Conservation (phyloP, 176 grass and related monocot genomes). For the Alopecurus myosuroides region DNA sequence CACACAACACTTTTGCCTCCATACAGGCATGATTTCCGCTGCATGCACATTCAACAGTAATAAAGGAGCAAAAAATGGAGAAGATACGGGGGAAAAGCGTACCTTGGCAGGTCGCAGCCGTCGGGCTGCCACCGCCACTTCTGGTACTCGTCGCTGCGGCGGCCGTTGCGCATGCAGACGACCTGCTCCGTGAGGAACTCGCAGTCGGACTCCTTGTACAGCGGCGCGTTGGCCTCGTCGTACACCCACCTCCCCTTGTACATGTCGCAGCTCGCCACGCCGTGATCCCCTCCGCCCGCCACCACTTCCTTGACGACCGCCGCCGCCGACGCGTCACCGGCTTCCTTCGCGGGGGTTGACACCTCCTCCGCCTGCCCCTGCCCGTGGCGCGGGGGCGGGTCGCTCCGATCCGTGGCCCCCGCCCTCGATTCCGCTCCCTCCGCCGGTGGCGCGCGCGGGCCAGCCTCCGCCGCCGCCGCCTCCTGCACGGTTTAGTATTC, state of each 20-base stretch:
- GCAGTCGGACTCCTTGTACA: conserved; percentile 80
- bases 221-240: conserved; percentile 62
- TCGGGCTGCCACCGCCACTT: conserved; percentile 93
- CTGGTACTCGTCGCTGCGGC: conserved; percentile 75
- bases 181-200: conserved; percentile 98
- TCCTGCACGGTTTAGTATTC: too few relatives aligned
- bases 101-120: conserved; percentile 73
- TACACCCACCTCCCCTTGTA: too few relatives aligned
- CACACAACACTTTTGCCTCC: too few relatives aligned
- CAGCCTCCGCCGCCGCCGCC: too few relatives aligned
- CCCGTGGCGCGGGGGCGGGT: not conserved
- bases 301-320: not conserved
- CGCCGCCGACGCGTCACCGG: not conserved
- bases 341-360: not conserved
- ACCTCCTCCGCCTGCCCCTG: not conserved
- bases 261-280: too few relatives aligned
- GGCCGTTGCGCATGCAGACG: conserved; percentile 94
- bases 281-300: too few relatives aligned
- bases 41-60: too few relatives aligned
- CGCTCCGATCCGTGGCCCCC: not conserved
- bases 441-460: not conserved
- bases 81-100: too few relatives aligned
- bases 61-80: too few relatives aligned
- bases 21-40: too few relatives aligned
- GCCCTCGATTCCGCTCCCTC: conserved; percentile 18